Percentiles rank a stretch among this genome's conserved stretches.
Evolutionary conservation across 768 basidiomycete genomes (phyloP).

Genomic region (Serendipita indica): DNA sequence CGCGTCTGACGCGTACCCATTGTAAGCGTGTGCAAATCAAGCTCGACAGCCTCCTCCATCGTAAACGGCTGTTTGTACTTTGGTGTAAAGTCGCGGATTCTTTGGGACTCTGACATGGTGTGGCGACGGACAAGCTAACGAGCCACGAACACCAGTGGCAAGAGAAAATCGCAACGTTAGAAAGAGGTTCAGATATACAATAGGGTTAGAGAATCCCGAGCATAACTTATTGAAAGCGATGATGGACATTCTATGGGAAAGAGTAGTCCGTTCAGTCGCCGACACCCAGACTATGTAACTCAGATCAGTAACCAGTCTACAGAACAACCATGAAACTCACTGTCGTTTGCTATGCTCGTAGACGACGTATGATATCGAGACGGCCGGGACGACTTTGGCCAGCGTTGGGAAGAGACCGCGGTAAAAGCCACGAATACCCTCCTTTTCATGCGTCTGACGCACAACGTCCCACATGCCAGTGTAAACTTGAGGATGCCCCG

Average conservation of each 20-base stretch:
- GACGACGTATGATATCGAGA: constrained; percentile 93
- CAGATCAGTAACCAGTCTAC: not conserved
- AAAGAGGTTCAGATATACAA: not conserved
- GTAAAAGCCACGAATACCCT: constrained; percentile 92
- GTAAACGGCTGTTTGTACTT: constrained; percentile 65
- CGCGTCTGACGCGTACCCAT: constrained; percentile 38
- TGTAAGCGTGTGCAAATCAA: constrained; percentile 52
- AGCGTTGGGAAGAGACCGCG: constrained; percentile 82
- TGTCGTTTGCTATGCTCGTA: constrained; percentile 75
- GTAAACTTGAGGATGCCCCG: constrained; percentile 86
- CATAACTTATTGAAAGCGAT: not conserved
- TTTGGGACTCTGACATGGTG: not conserved
- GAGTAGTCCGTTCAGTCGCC: not conserved
- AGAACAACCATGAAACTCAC: constrained; percentile 21
- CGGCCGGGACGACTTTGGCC: constrained; percentile 93
- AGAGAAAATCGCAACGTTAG: not conserved
- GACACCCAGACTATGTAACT: constrained; percentile 11
- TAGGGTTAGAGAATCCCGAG: not conserved
- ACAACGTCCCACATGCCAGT: constrained; percentile 78
- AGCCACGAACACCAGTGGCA: not conserved
- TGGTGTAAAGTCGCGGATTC: constrained; percentile 24
- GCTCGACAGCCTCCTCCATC: constrained; percentile 40
- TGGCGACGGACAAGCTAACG: not conserved
- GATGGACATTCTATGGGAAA: not conserved
- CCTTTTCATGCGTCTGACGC: constrained; percentile 59